A percentile compares a stretch with the other conserved stretches of the same genome.
These are phyloP conservation scores for Trifolium repens DNA, from an alignment of 306 rosid genomes.

Conservation along the genomic window DNA sequence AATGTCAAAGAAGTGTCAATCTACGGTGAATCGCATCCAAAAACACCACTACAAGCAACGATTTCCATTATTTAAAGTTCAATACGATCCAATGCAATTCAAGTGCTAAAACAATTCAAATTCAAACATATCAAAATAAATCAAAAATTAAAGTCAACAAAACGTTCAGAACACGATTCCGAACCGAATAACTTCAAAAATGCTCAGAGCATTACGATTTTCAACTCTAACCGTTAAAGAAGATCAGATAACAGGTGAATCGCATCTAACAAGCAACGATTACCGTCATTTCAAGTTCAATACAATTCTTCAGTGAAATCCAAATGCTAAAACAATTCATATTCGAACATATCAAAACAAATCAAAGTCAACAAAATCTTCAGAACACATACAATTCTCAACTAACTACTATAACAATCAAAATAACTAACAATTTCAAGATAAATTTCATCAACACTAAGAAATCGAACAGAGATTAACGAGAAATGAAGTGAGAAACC, in stretches of 20 bases:
- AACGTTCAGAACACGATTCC: constrained; percentile 3
- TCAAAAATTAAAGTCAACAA: background rate
- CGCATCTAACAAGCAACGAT: background rate
- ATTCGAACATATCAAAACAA: background rate
- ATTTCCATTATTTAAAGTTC: constrained; percentile 22
- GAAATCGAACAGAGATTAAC: constrained; percentile 14
- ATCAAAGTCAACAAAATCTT: background rate
- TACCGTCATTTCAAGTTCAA: constrained; percentile 19
- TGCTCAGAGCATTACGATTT: constrained; percentile 5
- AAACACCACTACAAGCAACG: background rate
- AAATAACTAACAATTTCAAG: background rate
- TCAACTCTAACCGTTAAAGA: background rate
- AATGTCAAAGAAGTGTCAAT: constrained; percentile 2
- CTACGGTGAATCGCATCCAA: background rate
- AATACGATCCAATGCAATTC: constrained; percentile 33
- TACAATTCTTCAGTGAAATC: constrained; percentile 30
- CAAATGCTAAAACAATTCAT: constrained; percentile 34
- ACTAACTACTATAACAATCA: background rate
- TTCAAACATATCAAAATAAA: constrained; percentile 4
- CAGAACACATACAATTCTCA: background rate
- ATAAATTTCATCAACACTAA: background rate
- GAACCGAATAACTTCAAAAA: background rate
- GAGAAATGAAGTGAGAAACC: constrained; percentile 26
- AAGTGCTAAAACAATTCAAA: constrained; percentile 37
- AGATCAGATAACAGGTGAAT: too few relatives aligned